phyloP scores from a whole-genome alignment of 176 grass and related monocot species.

The Hordeum vulgare region MorexV3_pseudomolecules_assembly NC_058524.1:569009576-569010075 shows the following conservation, averaged over 20 bases:
- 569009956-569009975: constrained; percentile 79
- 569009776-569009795: constrained; percentile 97
- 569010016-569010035: constrained; percentile 57
- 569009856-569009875: constrained; percentile 71
- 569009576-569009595: no score
- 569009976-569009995: constrained; percentile 71
- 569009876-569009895: constrained; percentile 94
- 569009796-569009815: constrained; percentile 76
- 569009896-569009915: constrained; percentile 85
- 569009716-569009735: not conserved
- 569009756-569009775: constrained; percentile 30
- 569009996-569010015: constrained; percentile 80
- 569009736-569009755: not conserved
- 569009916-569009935: constrained; percentile 81
- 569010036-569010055: constrained; percentile 63
- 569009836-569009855: constrained; percentile 62
- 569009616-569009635: not conserved
- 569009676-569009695: not conserved
- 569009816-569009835: constrained; percentile 84
- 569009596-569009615: not conserved
- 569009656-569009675: not conserved
- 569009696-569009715: not conserved
- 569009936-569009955: constrained; percentile 91
- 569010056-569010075: constrained; percentile 91
- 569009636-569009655: not conserved